These are phyloP conservation scores for Calonectria hongkongensis DNA, from an alignment of 2,329 filamentous ascomycete genomes.

Conservation along the genomic window DNA sequence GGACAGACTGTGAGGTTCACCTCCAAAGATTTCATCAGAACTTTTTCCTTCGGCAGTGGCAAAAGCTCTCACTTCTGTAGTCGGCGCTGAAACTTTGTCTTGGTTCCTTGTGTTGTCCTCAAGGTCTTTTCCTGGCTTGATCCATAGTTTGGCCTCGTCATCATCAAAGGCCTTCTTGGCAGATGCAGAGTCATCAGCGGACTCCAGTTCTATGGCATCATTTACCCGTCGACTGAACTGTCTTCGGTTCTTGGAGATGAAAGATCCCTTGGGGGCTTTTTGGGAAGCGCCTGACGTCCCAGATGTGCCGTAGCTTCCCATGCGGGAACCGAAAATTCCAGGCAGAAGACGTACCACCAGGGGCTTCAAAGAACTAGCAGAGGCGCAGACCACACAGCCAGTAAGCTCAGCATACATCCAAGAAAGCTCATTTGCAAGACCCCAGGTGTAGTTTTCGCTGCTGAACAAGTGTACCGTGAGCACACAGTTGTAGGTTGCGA, in stretches of 20 bases:
- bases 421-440: conserved; percentile 48
- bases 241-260: conserved; percentile 31
- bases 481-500: conserved; percentile 49
- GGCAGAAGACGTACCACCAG: conserved; percentile 48
- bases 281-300: conserved; percentile 1
- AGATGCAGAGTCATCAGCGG: conserved; percentile 46
- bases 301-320: conserved; percentile 9
- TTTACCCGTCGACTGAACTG: conserved; percentile 48
- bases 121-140: not conserved
- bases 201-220: conserved; percentile 50
- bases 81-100: not conserved
- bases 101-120: not conserved
- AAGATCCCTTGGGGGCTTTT: conserved; percentile 6
- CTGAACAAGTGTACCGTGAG: conserved; percentile 49
- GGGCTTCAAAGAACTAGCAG: conserved; percentile 48
- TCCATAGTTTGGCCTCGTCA: conserved; percentile 48
- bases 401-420: conserved; percentile 54
- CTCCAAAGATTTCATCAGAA: not conserved
- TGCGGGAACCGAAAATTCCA: conserved; percentile 36
- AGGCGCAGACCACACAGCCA: conserved; percentile 51
- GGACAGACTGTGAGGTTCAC: not conserved
- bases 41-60: not conserved
- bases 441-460: conserved; percentile 50
- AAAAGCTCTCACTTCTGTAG: conserved; percentile 2
- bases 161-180: conserved; percentile 45